Percentiles rank a stretch among this genome's conserved stretches.
Conservation (phyloP, 2,329 filamentous ascomycete genomes). For the Cordyceps farinosa region DNA sequence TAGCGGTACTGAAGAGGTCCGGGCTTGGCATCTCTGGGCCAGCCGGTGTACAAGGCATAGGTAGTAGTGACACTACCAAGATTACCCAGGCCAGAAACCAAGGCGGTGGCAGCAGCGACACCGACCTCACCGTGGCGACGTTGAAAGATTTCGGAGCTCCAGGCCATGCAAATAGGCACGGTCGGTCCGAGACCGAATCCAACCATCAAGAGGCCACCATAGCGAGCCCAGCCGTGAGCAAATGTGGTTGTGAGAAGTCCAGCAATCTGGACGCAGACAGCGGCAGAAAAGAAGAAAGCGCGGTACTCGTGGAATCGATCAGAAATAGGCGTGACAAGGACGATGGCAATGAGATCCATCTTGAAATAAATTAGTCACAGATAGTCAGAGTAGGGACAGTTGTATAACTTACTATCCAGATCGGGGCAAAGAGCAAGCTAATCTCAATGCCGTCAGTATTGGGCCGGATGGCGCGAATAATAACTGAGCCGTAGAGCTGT, state of each 20-base stretch:
- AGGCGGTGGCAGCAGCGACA: slow-evolving; percentile 77
- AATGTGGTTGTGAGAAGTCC: slow-evolving; percentile 79
- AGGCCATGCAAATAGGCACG: slow-evolving; percentile 90
- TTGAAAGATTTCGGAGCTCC: slow-evolving; percentile 90
- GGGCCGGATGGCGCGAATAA: slow-evolving; percentile 76
- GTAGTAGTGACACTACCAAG: slow-evolving; percentile 82
- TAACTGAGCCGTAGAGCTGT: slow-evolving; percentile 82
- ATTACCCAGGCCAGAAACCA: slow-evolving; percentile 85
- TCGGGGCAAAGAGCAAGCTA: slow-evolving; percentile 81
- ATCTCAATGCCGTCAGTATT: slow-evolving; percentile 69
- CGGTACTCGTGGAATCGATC: slow-evolving; percentile 82
- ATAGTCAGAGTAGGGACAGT: not conserved
- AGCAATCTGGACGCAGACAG: slow-evolving; percentile 73
- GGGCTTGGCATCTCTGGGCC: slow-evolving; percentile 68
- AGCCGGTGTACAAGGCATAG: slow-evolving; percentile 84
- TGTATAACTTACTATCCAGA: slow-evolving; percentile 70
- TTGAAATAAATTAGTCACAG: slow-evolving; percentile 27
- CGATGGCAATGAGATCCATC: slow-evolving; percentile 86
- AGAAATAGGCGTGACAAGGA: slow-evolving; percentile 79
- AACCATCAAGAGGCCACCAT: slow-evolving; percentile 83
- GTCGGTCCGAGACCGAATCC: slow-evolving; percentile 89
- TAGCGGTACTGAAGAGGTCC: slow-evolving; percentile 71
- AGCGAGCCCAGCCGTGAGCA: slow-evolving; percentile 77
- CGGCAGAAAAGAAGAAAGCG: slow-evolving; percentile 74
- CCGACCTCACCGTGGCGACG: slow-evolving; percentile 85